Base-by-base conservation (phyloP, 208 protist genomes). In the Wallacemonas collosoma region DNA sequence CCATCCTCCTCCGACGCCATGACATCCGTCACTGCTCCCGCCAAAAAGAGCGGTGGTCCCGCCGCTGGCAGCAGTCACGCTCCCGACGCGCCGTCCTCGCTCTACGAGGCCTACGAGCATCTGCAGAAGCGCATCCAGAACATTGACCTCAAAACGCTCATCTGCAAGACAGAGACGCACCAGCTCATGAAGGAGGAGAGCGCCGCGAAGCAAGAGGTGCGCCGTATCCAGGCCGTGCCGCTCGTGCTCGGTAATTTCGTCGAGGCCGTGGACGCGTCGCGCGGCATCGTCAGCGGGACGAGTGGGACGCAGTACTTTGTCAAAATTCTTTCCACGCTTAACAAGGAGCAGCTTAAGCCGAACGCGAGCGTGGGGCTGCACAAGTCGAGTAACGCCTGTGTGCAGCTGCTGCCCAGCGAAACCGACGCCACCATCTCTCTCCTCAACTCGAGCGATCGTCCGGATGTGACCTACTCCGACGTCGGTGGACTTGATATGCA, bases 401-500 rank as follows among this genome's bases (percentile, higher is more conserved):
- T 99, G 14, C 98, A 99, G 76, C 87, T 99, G 53, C 90, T 99
- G 26, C 98, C 98, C 0, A 94, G 89, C 56, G 98, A 99, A 82
- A 98, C 98, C 35, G 99, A 99, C 88, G 96, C 94, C 57, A 97
- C 91, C 54, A 99, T 99, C 80, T 89, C 97, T 56, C 79, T 99
- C 48, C 75, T 99, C 47, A 85, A 88, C 36, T 83, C 89, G 4
- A 89, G 82, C 72, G 98, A 99, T 56, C 89, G 86, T 60, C 98
- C 98, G 6, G 90, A 98, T 60, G 94, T 98, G 15, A 93, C 87
- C 9, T 99, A 99, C 87, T 76, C 88, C 3, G 98, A 99, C 70
- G 99, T 99, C 67, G 99, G 99, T 54, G 99, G 99, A 7, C 86
- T 98, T 9, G 99, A 99, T 88, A 99, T 99, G 67, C 99, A 99